Evolutionary conservation across 2,329 filamentous ascomycete genomes (phyloP).

Genomic region (Penicillium sp.): DNA sequence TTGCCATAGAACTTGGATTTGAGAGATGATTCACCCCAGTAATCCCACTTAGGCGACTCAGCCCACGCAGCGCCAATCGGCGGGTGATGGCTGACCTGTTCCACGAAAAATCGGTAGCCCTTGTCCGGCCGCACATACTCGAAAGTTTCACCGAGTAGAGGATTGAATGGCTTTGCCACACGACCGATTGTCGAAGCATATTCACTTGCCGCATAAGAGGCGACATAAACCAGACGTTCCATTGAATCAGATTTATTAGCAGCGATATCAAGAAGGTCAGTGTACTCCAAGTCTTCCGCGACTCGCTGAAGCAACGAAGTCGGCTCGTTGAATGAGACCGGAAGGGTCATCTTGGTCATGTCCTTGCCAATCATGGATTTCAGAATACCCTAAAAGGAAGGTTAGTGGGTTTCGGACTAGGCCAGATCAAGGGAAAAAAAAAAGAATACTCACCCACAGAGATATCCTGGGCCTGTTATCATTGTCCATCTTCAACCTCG

Average conservation of each 20-base stretch:
- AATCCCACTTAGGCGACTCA: conserved; percentile 90
- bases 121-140: conserved; percentile 95
- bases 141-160: conserved; percentile 90
- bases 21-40: conserved; percentile 90
- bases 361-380: conserved; percentile 99
- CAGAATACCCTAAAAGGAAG: conserved; percentile 66
- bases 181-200: conserved; percentile 96
- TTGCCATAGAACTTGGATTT: conserved; percentile 97
- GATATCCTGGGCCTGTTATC: conserved; percentile 92
- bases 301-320: conserved; percentile 93
- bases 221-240: conserved; percentile 89
- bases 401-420: conserved; percentile 2
- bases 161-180: conserved; percentile 97
- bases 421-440: too few relatives aligned
- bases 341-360: conserved; percentile 99
- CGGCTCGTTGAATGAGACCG: conserved; percentile 97
- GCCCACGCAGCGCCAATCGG: conserved; percentile 90
- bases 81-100: conserved; percentile 97
- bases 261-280: conserved; percentile 82
- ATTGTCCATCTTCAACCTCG: conserved; percentile 77
- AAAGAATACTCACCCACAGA: conserved; percentile 70
- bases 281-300: conserved; percentile 97
- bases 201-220: conserved; percentile 91
- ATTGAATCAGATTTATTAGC: conserved; percentile 80
- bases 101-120: conserved; percentile 96